Conservation (phyloP, 1,139 yeast genomes). For the Geotrichum klebahnii region DNA sequence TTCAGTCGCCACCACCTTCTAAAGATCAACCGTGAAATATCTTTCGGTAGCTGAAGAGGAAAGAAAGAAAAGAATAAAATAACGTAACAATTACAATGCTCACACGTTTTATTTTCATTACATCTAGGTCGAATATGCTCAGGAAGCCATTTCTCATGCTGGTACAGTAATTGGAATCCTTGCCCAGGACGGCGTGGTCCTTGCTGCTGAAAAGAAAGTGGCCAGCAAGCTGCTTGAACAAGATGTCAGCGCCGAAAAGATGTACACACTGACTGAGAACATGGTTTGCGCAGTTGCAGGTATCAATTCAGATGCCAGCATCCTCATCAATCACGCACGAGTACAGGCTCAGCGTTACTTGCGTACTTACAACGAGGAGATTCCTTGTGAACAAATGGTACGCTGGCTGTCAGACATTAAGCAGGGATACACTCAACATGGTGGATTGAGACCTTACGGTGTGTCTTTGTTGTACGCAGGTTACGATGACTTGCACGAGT, state of each 20-base stretch:
- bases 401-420: constrained; percentile 86
- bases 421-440: constrained; percentile 98
- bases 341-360: constrained; percentile 78
- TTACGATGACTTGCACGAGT: constrained; percentile 81
- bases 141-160: constrained; percentile 95
- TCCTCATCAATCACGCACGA: constrained; percentile 84
- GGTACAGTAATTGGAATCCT: constrained; percentile 96
- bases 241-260: constrained; percentile 88
- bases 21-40: neutral
- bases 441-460: constrained; percentile 97
- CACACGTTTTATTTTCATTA: neutral
- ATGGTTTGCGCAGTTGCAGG: constrained; percentile 97
- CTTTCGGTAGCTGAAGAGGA: neutral
- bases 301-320: constrained; percentile 94
- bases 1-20: constrained; percentile 12
- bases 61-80: too few species aligned
- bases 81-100: too few species aligned
- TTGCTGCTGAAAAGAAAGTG: constrained; percentile 94
- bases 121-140: constrained; percentile 80
- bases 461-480: constrained; percentile 96
- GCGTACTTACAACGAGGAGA: constrained; percentile 81
- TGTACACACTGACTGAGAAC: constrained; percentile 73
- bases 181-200: constrained; percentile 87
- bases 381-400: constrained; percentile 87
- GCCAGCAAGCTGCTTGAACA: constrained; percentile 89